A percentile compares a stretch with the other conserved stretches of the same genome.
phyloP scores from a whole-genome alignment of 345 rosid species.

The Trapa bicornis region DNA sequence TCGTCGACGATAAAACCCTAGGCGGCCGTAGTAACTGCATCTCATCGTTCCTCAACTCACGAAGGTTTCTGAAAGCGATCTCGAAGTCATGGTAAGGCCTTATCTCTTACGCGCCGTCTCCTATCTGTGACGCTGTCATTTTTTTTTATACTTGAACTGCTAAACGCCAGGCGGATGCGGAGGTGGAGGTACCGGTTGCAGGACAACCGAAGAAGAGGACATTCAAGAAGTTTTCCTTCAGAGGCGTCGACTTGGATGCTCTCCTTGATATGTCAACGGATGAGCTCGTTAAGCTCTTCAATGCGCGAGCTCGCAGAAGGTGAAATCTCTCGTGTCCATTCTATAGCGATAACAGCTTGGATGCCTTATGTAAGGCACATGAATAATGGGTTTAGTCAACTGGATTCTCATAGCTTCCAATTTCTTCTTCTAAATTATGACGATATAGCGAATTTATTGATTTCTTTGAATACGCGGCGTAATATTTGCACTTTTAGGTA shows the following conservation, averaged over 20 bases:
- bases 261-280: constrained; percentile 90
- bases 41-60: not conserved
- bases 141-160: not conserved
- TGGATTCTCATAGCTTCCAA: not conserved
- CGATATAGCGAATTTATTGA: not conserved
- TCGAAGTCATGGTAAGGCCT: constrained; percentile 20
- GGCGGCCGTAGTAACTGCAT: constrained; percentile 15
- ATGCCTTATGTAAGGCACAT: not conserved
- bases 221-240: constrained; percentile 46
- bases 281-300: constrained; percentile 86
- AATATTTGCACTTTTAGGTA: not conserved
- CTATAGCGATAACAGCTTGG: not conserved
- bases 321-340: not conserved
- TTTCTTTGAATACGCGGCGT: not conserved
- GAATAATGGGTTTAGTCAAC: not conserved
- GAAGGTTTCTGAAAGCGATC: not conserved
- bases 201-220: constrained; percentile 46
- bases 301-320: constrained; percentile 96
- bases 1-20: constrained; percentile 12
- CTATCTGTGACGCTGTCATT: not conserved
- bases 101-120: not conserved
- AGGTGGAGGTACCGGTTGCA: constrained; percentile 25
- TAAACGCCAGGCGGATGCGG: constrained; percentile 28
- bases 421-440: not conserved
- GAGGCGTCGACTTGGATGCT: constrained; percentile 49